phyloP scores from a whole-genome alignment of 257 asterid species.

The Ilex aquifolium region DNA sequence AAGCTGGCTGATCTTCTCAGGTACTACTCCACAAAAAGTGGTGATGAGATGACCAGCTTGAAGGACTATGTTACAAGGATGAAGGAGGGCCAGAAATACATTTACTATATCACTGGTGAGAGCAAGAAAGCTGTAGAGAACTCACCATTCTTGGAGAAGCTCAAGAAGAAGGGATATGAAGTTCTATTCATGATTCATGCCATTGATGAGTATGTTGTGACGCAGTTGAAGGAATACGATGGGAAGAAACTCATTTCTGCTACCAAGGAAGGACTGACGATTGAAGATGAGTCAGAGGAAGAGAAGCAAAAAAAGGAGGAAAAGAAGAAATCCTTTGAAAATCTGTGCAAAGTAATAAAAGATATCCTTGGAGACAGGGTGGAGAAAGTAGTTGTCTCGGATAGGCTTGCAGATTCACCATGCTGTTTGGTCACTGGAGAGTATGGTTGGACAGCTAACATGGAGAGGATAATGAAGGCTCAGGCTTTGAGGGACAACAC shows the following conservation, averaged over 20 bases:
- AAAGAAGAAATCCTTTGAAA: conserved; percentile 17
- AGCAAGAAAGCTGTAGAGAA: conserved; percentile 16
- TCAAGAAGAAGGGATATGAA: conserved; percentile 13
- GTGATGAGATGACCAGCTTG: conserved; percentile 10
- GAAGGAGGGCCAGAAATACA: conserved; percentile 12
- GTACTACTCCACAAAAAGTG: conserved; percentile 7
- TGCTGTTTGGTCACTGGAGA: conserved; percentile 24
- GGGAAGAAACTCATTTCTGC: conserved; percentile 10
- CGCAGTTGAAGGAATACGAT: conserved; percentile 3
- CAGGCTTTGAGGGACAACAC: conserved; percentile 15
- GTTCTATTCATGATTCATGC: conserved; percentile 15
- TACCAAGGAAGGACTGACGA: conserved; percentile 2
- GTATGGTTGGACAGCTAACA: conserved; percentile 22
- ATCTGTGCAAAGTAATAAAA: conserved; percentile 21
- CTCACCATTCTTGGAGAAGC: conserved; percentile 17
- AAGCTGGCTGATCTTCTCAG: conserved; percentile 14
- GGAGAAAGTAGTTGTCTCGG: conserved; percentile 20
- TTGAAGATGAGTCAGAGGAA: conserved; percentile 9
- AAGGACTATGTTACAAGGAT: conserved; percentile 18
- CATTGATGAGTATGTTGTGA: conserved; percentile 12
- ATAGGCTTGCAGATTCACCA: conserved; percentile 17
- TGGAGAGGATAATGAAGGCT: conserved; percentile 26
- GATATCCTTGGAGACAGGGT: conserved; percentile 21
- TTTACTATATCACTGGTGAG: conserved; percentile 14
- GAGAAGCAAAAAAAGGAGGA: conserved; percentile 17